These are phyloP conservation scores for Trametes versicolor DNA, from an alignment of 1,284 basidiomycete species.

Conservation along the genomic window DNA sequence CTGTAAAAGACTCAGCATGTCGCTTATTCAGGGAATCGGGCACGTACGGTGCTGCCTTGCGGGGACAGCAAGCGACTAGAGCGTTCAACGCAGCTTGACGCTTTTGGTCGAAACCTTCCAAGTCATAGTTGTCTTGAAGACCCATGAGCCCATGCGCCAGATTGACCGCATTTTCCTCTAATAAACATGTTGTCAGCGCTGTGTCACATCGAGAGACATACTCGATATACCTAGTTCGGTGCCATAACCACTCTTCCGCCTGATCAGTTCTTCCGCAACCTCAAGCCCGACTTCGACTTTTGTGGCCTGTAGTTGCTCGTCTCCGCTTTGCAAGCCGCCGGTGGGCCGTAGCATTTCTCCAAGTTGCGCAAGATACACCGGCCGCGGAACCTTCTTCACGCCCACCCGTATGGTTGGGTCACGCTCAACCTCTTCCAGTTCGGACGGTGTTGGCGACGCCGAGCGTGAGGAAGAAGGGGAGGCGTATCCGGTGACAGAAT, in stretches of 20 bases:
- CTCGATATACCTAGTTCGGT: slow-evolving; percentile 77
- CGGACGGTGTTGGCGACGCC: slow-evolving; percentile 80
- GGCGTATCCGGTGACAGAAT: slow-evolving; percentile 84
- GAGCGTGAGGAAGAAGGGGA: slow-evolving; percentile 75
- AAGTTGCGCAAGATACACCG: slow-evolving; percentile 87
- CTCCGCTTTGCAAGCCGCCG: slow-evolving; percentile 54
- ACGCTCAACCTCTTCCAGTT: slow-evolving; percentile 84
- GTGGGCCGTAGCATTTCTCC: slow-evolving; percentile 71
- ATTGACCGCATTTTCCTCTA: slow-evolving; percentile 90
- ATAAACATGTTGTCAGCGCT: background rate
- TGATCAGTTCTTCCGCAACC: slow-evolving; percentile 82
- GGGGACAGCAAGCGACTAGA: slow-evolving; percentile 82
- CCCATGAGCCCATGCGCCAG: slow-evolving; percentile 79
- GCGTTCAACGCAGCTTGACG: slow-evolving; percentile 83
- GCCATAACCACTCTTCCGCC: slow-evolving; percentile 85
- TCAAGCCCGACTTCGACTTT: slow-evolving; percentile 82
- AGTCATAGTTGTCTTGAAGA: slow-evolving; percentile 86
- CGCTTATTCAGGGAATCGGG: no score
- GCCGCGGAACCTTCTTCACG: slow-evolving; percentile 71
- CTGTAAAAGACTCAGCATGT: slow-evolving; percentile 50
- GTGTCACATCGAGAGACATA: background rate
- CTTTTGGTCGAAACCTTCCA: slow-evolving; percentile 82
- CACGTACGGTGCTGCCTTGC: slow-evolving; percentile 81
- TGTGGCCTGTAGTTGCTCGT: slow-evolving; percentile 77
- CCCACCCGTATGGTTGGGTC: slow-evolving; percentile 82